Percentiles rank a stretch among this genome's conserved stretches.
phyloP scores from a whole-genome alignment of 306 rosid genomes.

The Mimosa bimucronata region DNA sequence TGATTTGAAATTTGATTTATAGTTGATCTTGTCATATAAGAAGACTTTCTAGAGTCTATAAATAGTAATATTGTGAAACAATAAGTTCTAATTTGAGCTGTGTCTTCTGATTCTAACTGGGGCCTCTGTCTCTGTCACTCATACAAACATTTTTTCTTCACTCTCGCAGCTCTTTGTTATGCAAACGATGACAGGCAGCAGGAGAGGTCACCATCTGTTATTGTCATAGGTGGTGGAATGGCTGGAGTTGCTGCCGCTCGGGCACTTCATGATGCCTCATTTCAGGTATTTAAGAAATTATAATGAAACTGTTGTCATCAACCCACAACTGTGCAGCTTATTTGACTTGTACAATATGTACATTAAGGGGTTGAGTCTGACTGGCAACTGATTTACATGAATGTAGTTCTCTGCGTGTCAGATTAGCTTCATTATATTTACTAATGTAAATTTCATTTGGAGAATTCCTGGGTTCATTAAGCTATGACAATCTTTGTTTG shows the following conservation, averaged over 20 bases:
- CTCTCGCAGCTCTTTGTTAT: slow-evolving; percentile 56
- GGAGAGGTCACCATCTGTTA: slow-evolving; percentile 82
- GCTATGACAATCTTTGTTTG: neutral
- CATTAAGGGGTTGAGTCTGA: neutral
- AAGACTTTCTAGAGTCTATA: no score
- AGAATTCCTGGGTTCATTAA: neutral
- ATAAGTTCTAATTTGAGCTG: slow-evolving; percentile 1
- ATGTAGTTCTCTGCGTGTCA: neutral
- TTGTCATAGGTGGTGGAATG: slow-evolving; percentile 93
- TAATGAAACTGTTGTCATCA: neutral
- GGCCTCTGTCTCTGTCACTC: neutral
- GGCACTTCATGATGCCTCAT: slow-evolving; percentile 86
- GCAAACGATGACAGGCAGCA: slow-evolving; percentile 49
- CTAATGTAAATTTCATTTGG: neutral
- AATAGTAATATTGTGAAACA: neutral
- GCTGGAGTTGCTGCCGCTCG: slow-evolving; percentile 96
- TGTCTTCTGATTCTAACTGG: no score
- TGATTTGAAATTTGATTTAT: slow-evolving; percentile 14
- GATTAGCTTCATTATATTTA: neutral
- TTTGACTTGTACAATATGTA: neutral
- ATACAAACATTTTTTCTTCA: neutral
- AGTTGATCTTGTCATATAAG: neutral
- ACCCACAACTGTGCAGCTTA: neutral
- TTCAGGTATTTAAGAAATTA: slow-evolving; percentile 62
- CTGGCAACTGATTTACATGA: neutral